Base-by-base conservation (phyloP, 176 grass and related monocot species). In the Oropetium thomaeum region DNA sequence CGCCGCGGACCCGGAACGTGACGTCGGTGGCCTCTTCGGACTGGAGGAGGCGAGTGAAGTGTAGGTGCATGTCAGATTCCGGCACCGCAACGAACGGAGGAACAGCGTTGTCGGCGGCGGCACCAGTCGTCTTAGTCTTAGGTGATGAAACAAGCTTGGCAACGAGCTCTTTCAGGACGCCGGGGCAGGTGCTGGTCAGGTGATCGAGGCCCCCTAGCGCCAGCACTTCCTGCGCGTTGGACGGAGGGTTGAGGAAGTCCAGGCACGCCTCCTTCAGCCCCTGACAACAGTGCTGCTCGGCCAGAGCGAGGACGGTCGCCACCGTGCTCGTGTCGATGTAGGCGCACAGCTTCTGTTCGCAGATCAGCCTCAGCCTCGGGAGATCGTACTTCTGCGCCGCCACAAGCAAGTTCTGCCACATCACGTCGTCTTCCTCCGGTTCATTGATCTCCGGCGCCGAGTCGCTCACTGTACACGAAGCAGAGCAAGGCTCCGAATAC, bases 341-440 rank as follows among this genome's bases (percentile, higher is more conserved):
- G 28, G 38, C 31, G 4, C 65, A 70, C 34, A 85, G 19, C 29
- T 51, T 67, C 0, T 51, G 17, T 49, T 70, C 44, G 1, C 67
- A 70, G 16, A 70, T 70, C 43, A 70, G 28, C 2, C 27, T 48
- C 16, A 69, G 9, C 42, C 42, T 69, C 27, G 0, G 4, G 16
- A 69, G 43, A 48, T 13, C 72, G 49, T 82, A 87, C 8, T 57
- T 59, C 35, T 82, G 44, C 10, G 85, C 85, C 1, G 68, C 68
- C 23, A 52, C 68, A 15, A 71, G 68, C 47, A 71, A 14, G 10
- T 53, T 42, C 47, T 71, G 45, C 10, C 26, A 22, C 68, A 71
- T 34, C 23, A 40, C 30, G 30, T 10, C 30, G 13, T 70, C 29
- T 8, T 71, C 45, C 4, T 52, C n/a, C n/a, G n/a, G 8, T 44